Conservation (phyloP, 805 yeast genomes). For the Helenozyma rhizophorensis region DNA sequence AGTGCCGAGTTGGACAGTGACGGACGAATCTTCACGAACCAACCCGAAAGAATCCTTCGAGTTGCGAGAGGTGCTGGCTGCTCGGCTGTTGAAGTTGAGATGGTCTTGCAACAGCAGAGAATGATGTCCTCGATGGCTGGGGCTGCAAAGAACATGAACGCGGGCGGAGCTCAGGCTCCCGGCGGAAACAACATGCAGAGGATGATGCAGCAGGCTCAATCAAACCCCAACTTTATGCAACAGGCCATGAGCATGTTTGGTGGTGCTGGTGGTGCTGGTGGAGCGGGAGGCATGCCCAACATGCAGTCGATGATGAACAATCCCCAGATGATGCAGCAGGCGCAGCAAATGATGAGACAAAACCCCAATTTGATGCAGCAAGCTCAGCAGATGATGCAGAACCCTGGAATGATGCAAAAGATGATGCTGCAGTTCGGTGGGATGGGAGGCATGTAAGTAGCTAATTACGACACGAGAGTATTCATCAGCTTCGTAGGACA, state of each 20-base stretch:
- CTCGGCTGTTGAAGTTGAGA: conserved; percentile 86
- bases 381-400: conserved; percentile 41
- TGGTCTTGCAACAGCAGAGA: conserved; percentile 83
- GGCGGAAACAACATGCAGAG: conserved; percentile 37
- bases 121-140: conserved; percentile 95
- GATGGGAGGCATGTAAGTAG: conserved; percentile 31
- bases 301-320: conserved; percentile 45
- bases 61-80: conserved; percentile 96
- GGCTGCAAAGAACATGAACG: conserved; percentile 41
- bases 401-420: conserved; percentile 67
- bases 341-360: conserved; percentile 43
- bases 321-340: conserved; percentile 44
- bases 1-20: conserved; percentile 85
- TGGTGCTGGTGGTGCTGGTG: conserved; percentile 34
- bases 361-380: conserved; percentile 44
- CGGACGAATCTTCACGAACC: conserved; percentile 71
- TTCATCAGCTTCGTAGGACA: too few relatives aligned
- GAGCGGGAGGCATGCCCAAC: conserved; percentile 36
- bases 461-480: too few relatives aligned
- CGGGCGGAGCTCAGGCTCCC: conserved; percentile 43
- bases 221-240: conserved; percentile 49
- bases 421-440: conserved; percentile 75
- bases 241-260: conserved; percentile 61
- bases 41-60: conserved; percentile 83
- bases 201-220: conserved; percentile 53